Base-by-base conservation (phyloP, 306 rosid species). In the Parietaria judaica region DNA sequence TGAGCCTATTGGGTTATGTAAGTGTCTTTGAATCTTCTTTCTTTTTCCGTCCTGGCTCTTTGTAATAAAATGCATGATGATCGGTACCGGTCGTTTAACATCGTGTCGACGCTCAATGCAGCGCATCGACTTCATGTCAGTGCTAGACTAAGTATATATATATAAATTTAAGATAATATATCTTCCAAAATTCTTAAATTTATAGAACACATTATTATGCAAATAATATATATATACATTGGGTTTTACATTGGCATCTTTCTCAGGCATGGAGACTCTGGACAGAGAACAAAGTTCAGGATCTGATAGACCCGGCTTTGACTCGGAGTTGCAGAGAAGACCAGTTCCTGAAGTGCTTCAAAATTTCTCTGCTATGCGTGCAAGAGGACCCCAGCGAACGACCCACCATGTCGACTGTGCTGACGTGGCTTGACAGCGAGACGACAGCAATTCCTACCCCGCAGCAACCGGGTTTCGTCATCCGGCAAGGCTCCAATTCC, bases 371-470 rank as follows among this genome's bases (percentile, higher is more conserved):
- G 6, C 6, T 60, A 8, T 60, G 64, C 13, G 51, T 60, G 2
- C 64, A 60, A 44, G 64, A 60, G 44, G 51, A 60, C 52, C 51
- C 64, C 4, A 41, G n/a, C 1, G 64, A 44, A 3, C 16, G 64
- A 9, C 64, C 52, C 7, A 60, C 13, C 51, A 60, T 60, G 39
- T 43, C 38, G 48, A 60, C 8, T 16, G 13, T 60, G 6, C 9
- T 60, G 31, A 60, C 64, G 51, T 4, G 43, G 64, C 64, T 60
- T 6, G 64, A 60, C n/a, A 6, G 64, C 23, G 64, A 43, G 16
- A 9, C 64, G 6, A 13, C 64, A 41, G 10, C 36, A 14, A 6
- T 60, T 15, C 53, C 52, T 16, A 3, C 12, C 3, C 16, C 64
- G 7, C 51, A 31, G 4, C 38, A 43, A 7, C 64, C 64, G 31